phyloP scores from a whole-genome alignment of 192 early-diverging fungal species.

The Coemansia nantahalensis region DNA sequence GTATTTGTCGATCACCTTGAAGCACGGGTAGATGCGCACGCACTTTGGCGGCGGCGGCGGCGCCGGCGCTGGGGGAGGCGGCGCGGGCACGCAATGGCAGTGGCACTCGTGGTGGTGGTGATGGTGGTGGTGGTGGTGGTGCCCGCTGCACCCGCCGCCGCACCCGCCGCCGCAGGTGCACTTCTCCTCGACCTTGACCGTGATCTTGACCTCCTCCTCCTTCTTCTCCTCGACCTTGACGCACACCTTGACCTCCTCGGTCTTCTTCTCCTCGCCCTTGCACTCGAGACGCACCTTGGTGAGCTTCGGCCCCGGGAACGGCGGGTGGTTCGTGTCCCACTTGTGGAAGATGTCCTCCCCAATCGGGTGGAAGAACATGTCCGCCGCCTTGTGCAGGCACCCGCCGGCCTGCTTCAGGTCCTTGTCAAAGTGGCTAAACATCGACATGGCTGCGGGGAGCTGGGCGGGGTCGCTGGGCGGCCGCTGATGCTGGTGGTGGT shows the following conservation, averaged over 20 bases:
- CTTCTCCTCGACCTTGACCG: conserved; percentile 9
- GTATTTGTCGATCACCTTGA: conserved; percentile 39
- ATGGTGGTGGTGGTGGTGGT: conserved; percentile 1
- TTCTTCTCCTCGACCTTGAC: conserved; percentile 15
- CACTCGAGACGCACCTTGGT: conserved; percentile 47
- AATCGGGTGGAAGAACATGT: conserved; percentile 54
- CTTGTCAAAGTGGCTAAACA: conserved; percentile 53
- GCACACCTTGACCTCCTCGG: conserved; percentile 11
- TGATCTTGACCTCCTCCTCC: conserved; percentile 17
- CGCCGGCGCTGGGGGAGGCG: conserved; percentile 20
- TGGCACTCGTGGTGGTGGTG: conserved; percentile 15
- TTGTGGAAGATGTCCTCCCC: conserved; percentile 53
- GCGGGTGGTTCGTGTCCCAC: conserved; percentile 49
- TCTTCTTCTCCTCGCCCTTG: conserved; percentile 31
- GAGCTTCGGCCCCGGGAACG: conserved; percentile 52
- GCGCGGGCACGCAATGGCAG: conserved; percentile 17
- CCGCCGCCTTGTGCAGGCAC: conserved; percentile 52
- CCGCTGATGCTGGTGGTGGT: no score
- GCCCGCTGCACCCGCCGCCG: conserved; percentile 15
- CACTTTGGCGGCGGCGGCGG: conserved; percentile 25
- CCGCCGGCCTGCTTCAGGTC: conserved; percentile 51
- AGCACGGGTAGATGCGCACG: conserved; percentile 53
- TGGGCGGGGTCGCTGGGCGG: no score
- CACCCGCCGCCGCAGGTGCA: conserved; percentile 8
- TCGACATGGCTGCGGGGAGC: conserved; percentile 31